Conservation (phyloP, 805 yeast genomes). For the Wickerhamiella hasegawae region DNA sequence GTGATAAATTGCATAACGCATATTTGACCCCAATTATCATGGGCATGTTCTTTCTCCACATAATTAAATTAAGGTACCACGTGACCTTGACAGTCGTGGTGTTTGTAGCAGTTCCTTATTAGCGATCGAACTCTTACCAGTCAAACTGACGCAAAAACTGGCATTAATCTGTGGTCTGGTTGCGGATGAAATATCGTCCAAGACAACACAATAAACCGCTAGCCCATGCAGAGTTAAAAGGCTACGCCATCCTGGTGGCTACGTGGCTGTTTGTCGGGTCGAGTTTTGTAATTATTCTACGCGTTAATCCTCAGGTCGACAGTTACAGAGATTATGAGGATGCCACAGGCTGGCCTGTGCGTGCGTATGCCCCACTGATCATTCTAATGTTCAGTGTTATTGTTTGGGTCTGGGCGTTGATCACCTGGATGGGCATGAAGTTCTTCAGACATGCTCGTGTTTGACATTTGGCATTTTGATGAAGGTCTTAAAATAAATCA, state of each 20-base stretch:
- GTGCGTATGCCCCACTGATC: constrained; percentile 25
- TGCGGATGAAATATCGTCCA: no score
- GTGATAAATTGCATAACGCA: no score
- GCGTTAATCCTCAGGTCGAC: no score
- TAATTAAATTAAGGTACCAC: no score
- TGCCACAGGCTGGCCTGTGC: constrained; percentile 25
- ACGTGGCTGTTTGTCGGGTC: background rate
- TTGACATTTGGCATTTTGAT: background rate
- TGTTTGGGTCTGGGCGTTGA: constrained; percentile 53
- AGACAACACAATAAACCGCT: background rate
- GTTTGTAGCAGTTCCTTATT: no score
- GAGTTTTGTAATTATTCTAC: background rate
- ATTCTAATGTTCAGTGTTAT: constrained; percentile 23
- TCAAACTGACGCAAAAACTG: no score
- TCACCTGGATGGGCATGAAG: constrained; percentile 70
- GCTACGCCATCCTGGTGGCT: background rate
- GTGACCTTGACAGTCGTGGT: no score
- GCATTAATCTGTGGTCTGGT: no score
- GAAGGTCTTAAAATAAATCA: background rate
- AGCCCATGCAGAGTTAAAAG: background rate
- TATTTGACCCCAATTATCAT: no score
- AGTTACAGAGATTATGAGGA: constrained; percentile 10
- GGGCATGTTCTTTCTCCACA: no score
- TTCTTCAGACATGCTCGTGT: constrained; percentile 53
- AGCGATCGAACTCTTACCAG: no score